These are phyloP conservation scores for Adansonia madagascariensis DNA, from an alignment of 441 rosid species.

Conservation along the genomic window DNA sequence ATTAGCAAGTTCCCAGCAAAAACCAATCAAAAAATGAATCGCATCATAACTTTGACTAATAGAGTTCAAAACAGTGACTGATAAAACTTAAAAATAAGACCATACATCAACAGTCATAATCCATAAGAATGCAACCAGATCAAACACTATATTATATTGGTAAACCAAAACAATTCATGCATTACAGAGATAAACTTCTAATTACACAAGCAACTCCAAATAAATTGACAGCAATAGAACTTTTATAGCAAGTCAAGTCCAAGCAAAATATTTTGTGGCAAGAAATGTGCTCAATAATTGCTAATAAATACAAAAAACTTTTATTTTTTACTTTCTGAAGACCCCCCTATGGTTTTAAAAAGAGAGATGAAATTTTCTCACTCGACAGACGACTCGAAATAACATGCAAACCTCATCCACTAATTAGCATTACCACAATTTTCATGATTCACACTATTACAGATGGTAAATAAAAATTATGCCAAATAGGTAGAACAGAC, in stretches of 20 bases:
- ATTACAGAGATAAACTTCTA: not conserved
- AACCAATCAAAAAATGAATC: slow-evolving; percentile 16
- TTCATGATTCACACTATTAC: not conserved
- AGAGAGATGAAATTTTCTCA: not conserved
- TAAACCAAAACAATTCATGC: not conserved
- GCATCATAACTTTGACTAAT: not conserved
- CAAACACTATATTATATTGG: not conserved
- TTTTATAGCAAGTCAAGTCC: not conserved
- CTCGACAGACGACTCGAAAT: not conserved
- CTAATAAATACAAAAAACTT: not conserved
- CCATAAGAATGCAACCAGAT: slow-evolving; percentile 5
- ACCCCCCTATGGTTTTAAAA: not conserved
- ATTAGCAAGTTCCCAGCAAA: slow-evolving; percentile 23
- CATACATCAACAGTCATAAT: not conserved
- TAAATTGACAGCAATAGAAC: not conserved
- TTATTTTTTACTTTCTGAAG: not conserved
- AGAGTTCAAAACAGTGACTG: not conserved
- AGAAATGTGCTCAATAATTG: not conserved
- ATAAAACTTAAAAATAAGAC: not conserved
- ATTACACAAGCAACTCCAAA: not conserved
- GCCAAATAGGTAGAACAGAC: not conserved
- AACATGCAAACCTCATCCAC: not conserved
- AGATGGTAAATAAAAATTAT: not conserved
- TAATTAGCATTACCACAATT: not conserved
- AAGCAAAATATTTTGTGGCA: not conserved